Evolutionary conservation across 140 eudicot species (phyloP).

Genomic region (Anethum foeniculum): DNA sequence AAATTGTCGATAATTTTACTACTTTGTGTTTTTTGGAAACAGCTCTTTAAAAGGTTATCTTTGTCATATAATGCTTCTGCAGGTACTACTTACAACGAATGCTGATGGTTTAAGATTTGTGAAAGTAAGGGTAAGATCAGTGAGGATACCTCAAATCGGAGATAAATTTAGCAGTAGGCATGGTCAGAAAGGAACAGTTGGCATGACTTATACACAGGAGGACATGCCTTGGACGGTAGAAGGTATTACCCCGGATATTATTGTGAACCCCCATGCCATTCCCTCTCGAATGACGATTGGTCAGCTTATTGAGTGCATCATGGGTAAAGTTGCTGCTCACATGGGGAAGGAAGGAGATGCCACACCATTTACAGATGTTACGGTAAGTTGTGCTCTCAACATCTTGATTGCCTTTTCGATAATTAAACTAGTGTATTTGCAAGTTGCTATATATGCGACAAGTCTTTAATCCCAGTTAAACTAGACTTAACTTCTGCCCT

Average conservation of each 20-base stretch:
- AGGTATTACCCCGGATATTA: conserved; percentile 90
- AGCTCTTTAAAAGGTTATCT: not conserved
- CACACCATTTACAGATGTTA: conserved; percentile 94
- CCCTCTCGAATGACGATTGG: conserved; percentile 99
- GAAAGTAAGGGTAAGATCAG: conserved; percentile 87
- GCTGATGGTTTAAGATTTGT: conserved; percentile 94
- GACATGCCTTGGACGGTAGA: conserved; percentile 97
- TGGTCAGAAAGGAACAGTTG: conserved; percentile 95
- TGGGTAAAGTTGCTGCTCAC: conserved; percentile 99
- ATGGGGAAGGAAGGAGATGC: conserved; percentile 99
- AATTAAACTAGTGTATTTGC: not conserved
- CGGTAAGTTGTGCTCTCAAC: conserved; percentile 31
- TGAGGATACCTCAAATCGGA: conserved; percentile 89
- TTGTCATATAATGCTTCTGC: not conserved
- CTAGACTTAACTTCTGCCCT: not conserved
- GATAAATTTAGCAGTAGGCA: conserved; percentile 97
- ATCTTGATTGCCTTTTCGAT: not conserved
- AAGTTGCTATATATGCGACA: not conserved
- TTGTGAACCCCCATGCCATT: conserved; percentile 94
- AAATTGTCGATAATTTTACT: not conserved
- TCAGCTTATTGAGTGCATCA: conserved; percentile 92
- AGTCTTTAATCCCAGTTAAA: not conserved
- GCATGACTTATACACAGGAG: conserved; percentile 96
- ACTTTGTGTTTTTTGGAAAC: not conserved
- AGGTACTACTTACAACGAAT: conserved; percentile 83